Evolutionary conservation across 2,329 filamentous ascomycete genomes (phyloP), one percentile per base, ranked within the genome.

Genomic region (Microsporum audouinii): DNA sequence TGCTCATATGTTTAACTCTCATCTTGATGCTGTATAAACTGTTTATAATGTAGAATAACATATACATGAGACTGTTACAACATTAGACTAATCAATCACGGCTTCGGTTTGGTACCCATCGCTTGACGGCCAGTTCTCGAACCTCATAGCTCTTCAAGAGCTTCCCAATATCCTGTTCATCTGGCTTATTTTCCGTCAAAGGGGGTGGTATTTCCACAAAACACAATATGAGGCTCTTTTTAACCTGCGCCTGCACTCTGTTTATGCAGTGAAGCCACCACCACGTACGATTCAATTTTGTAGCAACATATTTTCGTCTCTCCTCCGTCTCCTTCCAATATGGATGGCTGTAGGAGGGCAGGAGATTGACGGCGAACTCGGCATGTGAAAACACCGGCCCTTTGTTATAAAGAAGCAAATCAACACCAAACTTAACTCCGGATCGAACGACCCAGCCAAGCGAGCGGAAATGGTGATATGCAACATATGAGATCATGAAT

Each of bases 391-490:
- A 97, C 0, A 94, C 92, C 0, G 94, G 94, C 0, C 94, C 94
- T 23, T 91, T 87, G 61, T 90, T 86, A 75, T 99, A 99, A 5
- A 99, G 82, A n/a, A 99, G 78, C 78, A 89, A 96, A 73, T 99
- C 94, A 7, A 91, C 88, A 27, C 89, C 89, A 68, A 99, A 99
- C 71, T 99, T 99, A 71, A 95, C 86, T 39, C 94, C 95, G 3
- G 88, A 85, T 12, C 95, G 87, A 0, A 95, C 88, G 0, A 96
- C 89, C 92, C 94, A 99, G 29, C 94, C 94, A 0, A 97, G 80
- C 0, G 91, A 95, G 41, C 94, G 87, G 76, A 96, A 99, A 72
- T 99, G 92, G 71, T 99, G 94, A 72, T 96, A 99, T 17, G 89
- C 89, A 10, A 85, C 85, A 69, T 97, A 99, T 62, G 89, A 86